phyloP scores from a whole-genome alignment of 352 stramenopile species.

The Globisporangium splendens region DNA sequence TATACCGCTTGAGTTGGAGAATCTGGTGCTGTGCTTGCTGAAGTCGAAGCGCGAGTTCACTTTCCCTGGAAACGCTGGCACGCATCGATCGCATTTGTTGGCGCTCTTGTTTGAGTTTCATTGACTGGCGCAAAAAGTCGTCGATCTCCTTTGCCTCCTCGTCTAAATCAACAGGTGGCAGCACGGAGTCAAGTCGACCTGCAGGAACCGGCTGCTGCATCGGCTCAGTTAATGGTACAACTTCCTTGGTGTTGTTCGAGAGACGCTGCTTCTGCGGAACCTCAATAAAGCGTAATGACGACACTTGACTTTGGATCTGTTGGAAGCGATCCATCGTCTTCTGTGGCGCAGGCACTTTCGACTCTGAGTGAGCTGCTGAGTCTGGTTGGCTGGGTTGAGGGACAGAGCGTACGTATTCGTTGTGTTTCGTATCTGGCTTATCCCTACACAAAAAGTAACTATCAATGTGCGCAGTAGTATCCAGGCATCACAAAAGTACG shows the following conservation, averaged over 20 bases:
- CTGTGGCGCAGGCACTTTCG: not conserved
- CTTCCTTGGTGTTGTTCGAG: not conserved
- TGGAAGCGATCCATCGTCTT: conserved; percentile 22
- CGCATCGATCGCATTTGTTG: conserved; percentile 20
- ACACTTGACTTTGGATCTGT: conserved; percentile 33
- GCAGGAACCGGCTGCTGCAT: conserved; percentile 4
- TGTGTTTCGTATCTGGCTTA: not conserved
- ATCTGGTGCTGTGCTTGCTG: conserved; percentile 75
- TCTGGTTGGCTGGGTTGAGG: not conserved
- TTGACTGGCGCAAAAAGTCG: conserved; percentile 42
- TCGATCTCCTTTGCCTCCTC: conserved; percentile 63
- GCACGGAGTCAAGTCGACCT: conserved; percentile 13
- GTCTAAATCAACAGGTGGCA: conserved; percentile 26
- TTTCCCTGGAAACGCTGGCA: conserved; percentile 49
- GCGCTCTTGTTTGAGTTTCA: conserved; percentile 26
- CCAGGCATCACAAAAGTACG: not conserved
- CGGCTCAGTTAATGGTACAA: not conserved
- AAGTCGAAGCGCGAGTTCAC: conserved; percentile 52
- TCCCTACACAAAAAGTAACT: not conserved
- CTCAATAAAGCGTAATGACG: conserved; percentile 26
- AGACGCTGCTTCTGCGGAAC: not conserved
- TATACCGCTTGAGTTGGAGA: conserved; percentile 58
- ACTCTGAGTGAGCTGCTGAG: not conserved
- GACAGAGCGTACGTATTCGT: not conserved
- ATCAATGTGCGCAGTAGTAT: not conserved